Evolutionary conservation across 306 rosid species (phyloP).

Genomic region (Crataegus laevigata): DNA sequence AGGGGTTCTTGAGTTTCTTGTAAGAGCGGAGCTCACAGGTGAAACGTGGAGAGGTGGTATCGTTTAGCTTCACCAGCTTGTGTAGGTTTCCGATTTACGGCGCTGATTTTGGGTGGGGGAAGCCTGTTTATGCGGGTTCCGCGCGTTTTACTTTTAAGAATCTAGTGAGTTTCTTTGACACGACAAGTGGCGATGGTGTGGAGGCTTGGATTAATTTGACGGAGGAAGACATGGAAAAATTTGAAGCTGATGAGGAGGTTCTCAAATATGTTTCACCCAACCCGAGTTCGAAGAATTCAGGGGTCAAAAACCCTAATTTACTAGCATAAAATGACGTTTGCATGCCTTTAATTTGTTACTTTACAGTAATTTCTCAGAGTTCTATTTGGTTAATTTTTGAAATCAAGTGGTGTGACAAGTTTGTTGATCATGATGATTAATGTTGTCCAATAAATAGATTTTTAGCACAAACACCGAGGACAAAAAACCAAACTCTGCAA

Average conservation of each 20-base stretch:
- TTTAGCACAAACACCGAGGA: too few species aligned
- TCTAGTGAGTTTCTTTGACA: constrained; percentile 18
- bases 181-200: constrained; percentile 13
- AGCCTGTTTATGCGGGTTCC: constrained; percentile 19
- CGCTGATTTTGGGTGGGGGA: constrained; percentile 31
- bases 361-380: not conserved
- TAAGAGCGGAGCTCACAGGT: not conserved
- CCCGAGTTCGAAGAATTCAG: not conserved
- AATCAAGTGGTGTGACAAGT: not conserved
- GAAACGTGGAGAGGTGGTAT: constrained; percentile 10
- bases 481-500: too few species aligned
- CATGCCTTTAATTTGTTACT: not conserved
- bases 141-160: constrained; percentile 8
- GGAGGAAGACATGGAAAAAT: constrained; percentile 25
- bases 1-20: not conserved
- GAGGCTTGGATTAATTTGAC: constrained; percentile 22
- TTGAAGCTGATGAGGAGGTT: constrained; percentile 20
- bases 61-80: constrained; percentile 28
- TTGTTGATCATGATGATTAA: not conserved
- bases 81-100: constrained; percentile 24
- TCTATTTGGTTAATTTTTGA: not conserved
- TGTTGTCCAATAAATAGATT: too few species aligned
- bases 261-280: constrained; percentile 9
- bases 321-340: not conserved
- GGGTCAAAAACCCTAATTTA: not conserved